A percentile compares a stretch with the other conserved stretches of the same genome.
Conservation (phyloP, 202 grass and related monocot genomes). For the Dendrocalamus latiflorus region DNA sequence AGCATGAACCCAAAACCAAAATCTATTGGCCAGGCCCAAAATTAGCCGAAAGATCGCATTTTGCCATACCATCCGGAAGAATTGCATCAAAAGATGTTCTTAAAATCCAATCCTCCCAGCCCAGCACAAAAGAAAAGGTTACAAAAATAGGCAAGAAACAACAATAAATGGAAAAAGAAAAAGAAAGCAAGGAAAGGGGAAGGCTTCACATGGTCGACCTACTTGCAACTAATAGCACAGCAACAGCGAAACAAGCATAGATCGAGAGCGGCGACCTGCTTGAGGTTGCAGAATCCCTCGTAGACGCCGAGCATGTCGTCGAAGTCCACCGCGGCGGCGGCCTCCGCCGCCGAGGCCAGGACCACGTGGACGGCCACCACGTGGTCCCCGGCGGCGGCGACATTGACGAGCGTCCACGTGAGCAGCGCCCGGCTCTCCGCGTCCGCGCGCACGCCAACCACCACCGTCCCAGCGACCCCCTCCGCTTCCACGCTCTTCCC, state of each 20-base stretch:
- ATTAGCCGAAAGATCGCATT: not conserved
- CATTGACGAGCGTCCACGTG: slow-evolving; percentile 75
- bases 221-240: not conserved
- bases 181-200: not conserved
- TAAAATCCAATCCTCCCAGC: not conserved
- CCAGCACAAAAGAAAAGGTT: not conserved
- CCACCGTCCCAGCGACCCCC: slow-evolving; percentile 32
- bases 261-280: slow-evolving; percentile 56
- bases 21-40: not conserved
- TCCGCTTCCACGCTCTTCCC: not conserved
- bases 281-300: slow-evolving; percentile 86
- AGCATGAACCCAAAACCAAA: not conserved
- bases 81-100: not conserved
- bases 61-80: not conserved
- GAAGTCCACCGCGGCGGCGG: slow-evolving; percentile 54
- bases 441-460: slow-evolving; percentile 64
- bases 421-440: slow-evolving; percentile 63
- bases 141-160: not conserved
- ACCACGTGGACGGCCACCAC: slow-evolving; percentile 74
- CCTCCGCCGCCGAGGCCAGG: slow-evolving; percentile 30
- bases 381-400: slow-evolving; percentile 49
- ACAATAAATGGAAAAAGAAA: not conserved
- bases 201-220: slow-evolving; percentile 12
- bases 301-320: slow-evolving; percentile 86
- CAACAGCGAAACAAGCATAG: not conserved